These are phyloP conservation scores for Epithemia pelagica DNA, from an alignment of 108 stramenopile genomes.

Conservation along the genomic window DNA sequence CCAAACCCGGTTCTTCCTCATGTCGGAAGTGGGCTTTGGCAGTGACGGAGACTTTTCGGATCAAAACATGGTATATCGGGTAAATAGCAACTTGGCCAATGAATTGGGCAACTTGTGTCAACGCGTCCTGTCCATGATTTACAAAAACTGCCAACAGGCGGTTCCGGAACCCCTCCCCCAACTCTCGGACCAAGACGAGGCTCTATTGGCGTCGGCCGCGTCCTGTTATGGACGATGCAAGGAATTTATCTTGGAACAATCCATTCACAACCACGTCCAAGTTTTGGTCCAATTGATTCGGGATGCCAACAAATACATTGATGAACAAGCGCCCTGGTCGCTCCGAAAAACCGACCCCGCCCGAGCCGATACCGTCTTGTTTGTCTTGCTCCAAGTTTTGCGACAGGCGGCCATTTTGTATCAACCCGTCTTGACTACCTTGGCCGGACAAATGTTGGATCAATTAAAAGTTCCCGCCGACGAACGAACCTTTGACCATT, in stretches of 20 bases:
- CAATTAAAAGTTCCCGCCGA: constrained; percentile 71
- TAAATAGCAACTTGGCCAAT: constrained; percentile 87
- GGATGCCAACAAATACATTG: constrained; percentile 90
- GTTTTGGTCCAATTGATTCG: constrained; percentile 76
- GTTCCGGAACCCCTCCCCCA: constrained; percentile 41
- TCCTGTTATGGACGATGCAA: constrained; percentile 39
- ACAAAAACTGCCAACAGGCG: constrained; percentile 80
- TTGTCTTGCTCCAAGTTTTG: constrained; percentile 87
- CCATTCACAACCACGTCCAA: constrained; percentile 77
- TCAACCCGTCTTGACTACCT: constrained; percentile 89
- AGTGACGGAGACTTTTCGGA: constrained; percentile 91
- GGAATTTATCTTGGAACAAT: constrained; percentile 49
- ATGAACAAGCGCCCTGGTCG: constrained; percentile 87
- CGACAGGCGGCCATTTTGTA: constrained; percentile 80
- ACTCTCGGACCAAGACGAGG: constrained; percentile 63
- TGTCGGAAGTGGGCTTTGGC: constrained; percentile 87
- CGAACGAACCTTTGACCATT: constrained; percentile 65
- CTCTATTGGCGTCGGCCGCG: constrained; percentile 48
- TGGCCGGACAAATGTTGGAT: constrained; percentile 82
- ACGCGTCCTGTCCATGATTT: constrained; percentile 77
- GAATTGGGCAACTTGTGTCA: constrained; percentile 92
- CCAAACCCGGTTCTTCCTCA: constrained; percentile 87
- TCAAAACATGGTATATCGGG: constrained; percentile 72
- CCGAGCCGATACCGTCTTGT: constrained; percentile 81
- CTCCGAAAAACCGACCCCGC: constrained; percentile 81